Base-by-base conservation (phyloP, 225 moss, liverwort and hornwort species). In the Bryoerythrophyllum caledonicum region DNA sequence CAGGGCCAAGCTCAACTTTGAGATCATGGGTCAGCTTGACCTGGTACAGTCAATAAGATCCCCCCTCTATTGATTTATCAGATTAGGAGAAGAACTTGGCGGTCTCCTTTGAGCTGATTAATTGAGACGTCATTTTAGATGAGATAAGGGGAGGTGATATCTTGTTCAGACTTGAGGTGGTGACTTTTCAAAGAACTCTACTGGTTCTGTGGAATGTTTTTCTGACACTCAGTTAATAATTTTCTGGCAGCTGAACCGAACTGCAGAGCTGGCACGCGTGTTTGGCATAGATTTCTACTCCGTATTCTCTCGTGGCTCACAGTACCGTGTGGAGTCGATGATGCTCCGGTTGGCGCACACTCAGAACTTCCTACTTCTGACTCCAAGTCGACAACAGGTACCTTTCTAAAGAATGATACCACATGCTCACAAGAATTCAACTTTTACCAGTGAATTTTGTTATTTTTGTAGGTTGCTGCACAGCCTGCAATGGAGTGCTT, bases 211-310 rank as follows among this genome's bases (percentile, higher is more conserved):
- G 51, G 13, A 37, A 19, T 43, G 40, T 65, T 11, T 14, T 11
- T 14, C 67, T 82, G 76, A 81, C 70, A 60, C 17, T 72, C 0
- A 2, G 43, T 49, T 58, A 25, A 44, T 49, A 0, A 38, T 16
- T 59, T 74, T 67, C 8, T 81, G 70, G 76, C 90, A 99, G 99
- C 70, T 99, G 68, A 99, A 91, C 79, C 88, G 99, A 63, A 99
- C 95, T 48, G 89, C 99, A 10, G 99, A 99, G 79, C 87, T 99
- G 76, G 99, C 95, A 14, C 95, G 99, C 35, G 89, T 95, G 23
- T 99, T 99, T 58, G 99, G 95, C 24, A 99, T 99, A 67, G 99
- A 99, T 76, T 99, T 99, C 85, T 99, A 90, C 70, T 99, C 99
- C 9, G 99, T 99, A 5, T 93, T 95, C 63, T 99, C 99, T 73